Conservation (phyloP, 2,329 filamentous ascomycete genomes). For the Cytospora schulzeri region DNA sequence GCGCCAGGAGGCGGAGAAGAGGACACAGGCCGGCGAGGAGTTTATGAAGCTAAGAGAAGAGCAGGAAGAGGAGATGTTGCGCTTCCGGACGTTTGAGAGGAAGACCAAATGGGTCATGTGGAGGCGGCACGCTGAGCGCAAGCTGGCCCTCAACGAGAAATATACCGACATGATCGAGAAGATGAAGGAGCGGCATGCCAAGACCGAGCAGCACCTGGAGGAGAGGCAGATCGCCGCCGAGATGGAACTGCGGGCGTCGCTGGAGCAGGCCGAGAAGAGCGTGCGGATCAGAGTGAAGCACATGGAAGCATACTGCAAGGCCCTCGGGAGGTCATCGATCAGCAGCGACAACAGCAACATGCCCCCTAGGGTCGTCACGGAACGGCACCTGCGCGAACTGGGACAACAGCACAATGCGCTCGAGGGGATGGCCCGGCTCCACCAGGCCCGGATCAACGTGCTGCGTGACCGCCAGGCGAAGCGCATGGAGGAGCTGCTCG, state of each 20-base stretch:
- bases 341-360: conserved; percentile 35
- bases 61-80: conserved; percentile 54
- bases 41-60: conserved; percentile 47
- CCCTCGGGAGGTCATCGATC: conserved; percentile 46
- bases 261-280: conserved; percentile 60
- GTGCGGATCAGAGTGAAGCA: conserved; percentile 61
- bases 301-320: conserved; percentile 68
- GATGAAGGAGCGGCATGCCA: conserved; percentile 57
- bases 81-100: conserved; percentile 53
- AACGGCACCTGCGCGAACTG: conserved; percentile 60
- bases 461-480: conserved; percentile 66
- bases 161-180: conserved; percentile 52
- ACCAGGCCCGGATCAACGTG: conserved; percentile 64
- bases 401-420: conserved; percentile 63
- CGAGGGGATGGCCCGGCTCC: conserved; percentile 60
- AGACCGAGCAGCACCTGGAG: conserved; percentile 57
- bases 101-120: conserved; percentile 54
- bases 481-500: conserved; percentile 60
- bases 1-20: conserved; percentile 47
- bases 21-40: conserved; percentile 46
- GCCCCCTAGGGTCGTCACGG: conserved; percentile 58
- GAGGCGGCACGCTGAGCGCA: conserved; percentile 52
- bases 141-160: conserved; percentile 48
- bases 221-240: conserved; percentile 65
- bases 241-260: conserved; percentile 56